Evolutionary conservation across 371 early-diverging fungal genomes (phyloP).

Genomic region (Mortierella sp.): DNA sequence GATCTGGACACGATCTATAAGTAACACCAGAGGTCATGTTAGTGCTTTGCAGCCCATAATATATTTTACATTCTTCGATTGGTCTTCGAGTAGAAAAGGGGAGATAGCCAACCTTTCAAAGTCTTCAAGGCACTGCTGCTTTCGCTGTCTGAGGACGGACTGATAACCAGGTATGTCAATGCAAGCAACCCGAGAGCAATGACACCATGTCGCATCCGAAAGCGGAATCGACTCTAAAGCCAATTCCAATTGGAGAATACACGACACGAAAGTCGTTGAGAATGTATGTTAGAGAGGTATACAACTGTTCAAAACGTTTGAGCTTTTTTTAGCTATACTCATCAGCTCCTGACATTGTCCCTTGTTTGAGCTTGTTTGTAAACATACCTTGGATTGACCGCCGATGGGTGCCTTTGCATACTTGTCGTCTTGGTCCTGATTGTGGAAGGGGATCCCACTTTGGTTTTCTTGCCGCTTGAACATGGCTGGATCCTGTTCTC

Average conservation of each 20-base stretch:
- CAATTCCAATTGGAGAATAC: not conserved
- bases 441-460: constrained; percentile 19
- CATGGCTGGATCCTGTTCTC: constrained; percentile 19
- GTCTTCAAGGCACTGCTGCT: not conserved
- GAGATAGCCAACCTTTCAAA: not conserved
- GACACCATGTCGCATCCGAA: constrained; percentile 26
- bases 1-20: not conserved
- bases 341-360: not conserved
- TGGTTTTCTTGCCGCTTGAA: constrained; percentile 21
- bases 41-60: not conserved
- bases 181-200: constrained; percentile 14
- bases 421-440: constrained; percentile 43
- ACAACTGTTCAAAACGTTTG: not conserved
- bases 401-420: constrained; percentile 29
- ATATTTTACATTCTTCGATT: not conserved
- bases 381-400: constrained; percentile 29
- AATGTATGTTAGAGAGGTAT: not conserved
- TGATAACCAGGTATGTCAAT: constrained; percentile 21
- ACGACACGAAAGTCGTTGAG: not conserved
- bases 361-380: not conserved
- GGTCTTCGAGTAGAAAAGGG: not conserved
- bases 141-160: not conserved
- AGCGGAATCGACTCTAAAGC: constrained; percentile 19
- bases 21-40: not conserved
- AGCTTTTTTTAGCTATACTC: not conserved